Conservation (phyloP, 1,284 basidiomycete species). For the Leccinum pallidistipes region DNA sequence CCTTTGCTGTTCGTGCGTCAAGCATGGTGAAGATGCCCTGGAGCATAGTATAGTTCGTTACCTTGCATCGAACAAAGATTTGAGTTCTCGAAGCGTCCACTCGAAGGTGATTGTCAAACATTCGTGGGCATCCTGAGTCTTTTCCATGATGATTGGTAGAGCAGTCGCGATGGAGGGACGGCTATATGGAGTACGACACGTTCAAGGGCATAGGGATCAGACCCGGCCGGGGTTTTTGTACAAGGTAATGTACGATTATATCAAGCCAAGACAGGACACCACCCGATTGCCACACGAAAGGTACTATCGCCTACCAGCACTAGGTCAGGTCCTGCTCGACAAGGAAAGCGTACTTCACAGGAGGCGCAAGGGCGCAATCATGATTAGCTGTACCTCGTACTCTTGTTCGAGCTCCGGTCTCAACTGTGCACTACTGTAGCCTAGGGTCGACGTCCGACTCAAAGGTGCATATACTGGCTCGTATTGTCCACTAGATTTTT, state of each 20-base stretch:
- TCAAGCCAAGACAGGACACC: background rate
- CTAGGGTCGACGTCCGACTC: too few relatives aligned
- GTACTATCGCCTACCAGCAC: background rate
- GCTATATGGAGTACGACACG: background rate
- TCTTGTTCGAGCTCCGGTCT: too few relatives aligned
- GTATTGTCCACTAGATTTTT: too few relatives aligned
- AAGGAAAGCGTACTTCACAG: too few relatives aligned
- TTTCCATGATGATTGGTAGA: conserved; percentile 24
- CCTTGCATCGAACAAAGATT: conserved; percentile 71
- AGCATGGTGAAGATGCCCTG: background rate
- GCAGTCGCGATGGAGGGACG: background rate
- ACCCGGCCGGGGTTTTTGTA: background rate
- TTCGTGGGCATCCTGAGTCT: conserved; percentile 41
- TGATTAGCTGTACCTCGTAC: background rate
- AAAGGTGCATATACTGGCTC: too few relatives aligned
- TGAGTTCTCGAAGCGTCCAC: conserved; percentile 72
- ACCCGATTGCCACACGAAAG: background rate
- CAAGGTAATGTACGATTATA: background rate
- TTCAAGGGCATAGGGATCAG: conserved; percentile 9
- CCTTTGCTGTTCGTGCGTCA: conserved; percentile 47
- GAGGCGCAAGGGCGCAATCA: background rate
- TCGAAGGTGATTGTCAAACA: conserved; percentile 67
- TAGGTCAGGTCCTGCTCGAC: background rate
- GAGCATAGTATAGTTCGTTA: conserved; percentile 19
- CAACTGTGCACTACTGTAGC: too few relatives aligned